Base-by-base conservation (phyloP, 345 rosid species). In the Camelina laxa region DNA sequence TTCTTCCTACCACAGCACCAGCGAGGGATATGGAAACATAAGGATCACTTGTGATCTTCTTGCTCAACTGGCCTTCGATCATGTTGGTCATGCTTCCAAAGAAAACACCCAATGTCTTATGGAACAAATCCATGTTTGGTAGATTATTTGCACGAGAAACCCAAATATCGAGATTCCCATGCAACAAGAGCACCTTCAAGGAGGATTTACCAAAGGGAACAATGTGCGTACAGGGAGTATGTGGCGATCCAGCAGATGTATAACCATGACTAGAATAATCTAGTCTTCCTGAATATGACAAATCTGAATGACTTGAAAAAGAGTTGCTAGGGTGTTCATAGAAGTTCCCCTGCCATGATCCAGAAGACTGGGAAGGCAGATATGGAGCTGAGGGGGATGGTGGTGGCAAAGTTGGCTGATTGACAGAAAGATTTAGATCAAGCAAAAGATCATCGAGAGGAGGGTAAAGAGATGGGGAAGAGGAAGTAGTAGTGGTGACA, bases 91-190 rank as follows among this genome's bases (percentile, higher is more conserved):
- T 55, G 75, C 39, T 82, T 30, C 82, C 86, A 67, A 91, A 83
- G 77, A 94, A 60, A 70, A 88, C 89, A 12, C 93, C 98, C 59
- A 94, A 62, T 14, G 96, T 91, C 78, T 79, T 94, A 54, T 87
- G 96, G 75, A 94, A 87, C 85, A 87, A 77, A 75, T 91, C 98
- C 97, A 91, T 88, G 82, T 94, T 94, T 54, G 97, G 98, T 55
- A 94, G 97, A 82, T 86, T 86, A 58, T 62, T 84, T 3, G 98
- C 97, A 61, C 83, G 82, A 74, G 50, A 73, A 36, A 94, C 83
- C 87, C 84, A 86, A 44, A 91, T 88, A 78, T 94, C 97, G 79
- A 94, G 79, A 81, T 88, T 87, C n/a, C 98, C 98, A 68, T 94
- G 98, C 30, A 94, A 66, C 33, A 94, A 84, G 65, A 88, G 87